Conservation (phyloP, 2,329 filamentous ascomycete species). For the Colletotrichum nymphaeae region DNA sequence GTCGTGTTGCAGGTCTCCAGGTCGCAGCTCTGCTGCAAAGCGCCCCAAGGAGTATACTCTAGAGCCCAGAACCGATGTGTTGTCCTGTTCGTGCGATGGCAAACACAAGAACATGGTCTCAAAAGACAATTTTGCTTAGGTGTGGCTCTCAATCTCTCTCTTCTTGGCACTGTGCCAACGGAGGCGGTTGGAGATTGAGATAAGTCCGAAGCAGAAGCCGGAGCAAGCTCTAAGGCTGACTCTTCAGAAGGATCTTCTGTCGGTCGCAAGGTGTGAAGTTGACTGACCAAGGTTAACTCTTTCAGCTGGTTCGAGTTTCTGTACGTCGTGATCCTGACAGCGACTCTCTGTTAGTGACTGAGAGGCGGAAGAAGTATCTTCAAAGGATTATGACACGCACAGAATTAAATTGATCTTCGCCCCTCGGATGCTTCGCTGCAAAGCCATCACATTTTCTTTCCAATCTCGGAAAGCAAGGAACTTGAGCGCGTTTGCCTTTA, state of each 20-base stretch:
- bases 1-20: not conserved
- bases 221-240: too few relatives aligned
- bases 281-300: not conserved
- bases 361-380: too few relatives aligned
- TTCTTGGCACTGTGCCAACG: not conserved
- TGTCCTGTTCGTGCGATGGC: not conserved
- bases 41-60: not conserved
- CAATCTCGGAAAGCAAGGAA: not conserved
- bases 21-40: not conserved
- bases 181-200: not conserved
- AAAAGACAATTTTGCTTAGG: not conserved
- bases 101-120: constrained; percentile 5
- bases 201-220: not conserved
- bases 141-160: not conserved
- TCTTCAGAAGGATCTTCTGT: not conserved
- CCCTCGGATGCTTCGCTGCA: not conserved
- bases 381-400: not conserved
- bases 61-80: constrained; percentile 17
- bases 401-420: constrained; percentile 7
- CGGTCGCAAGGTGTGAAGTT: not conserved
- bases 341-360: not conserved
- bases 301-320: not conserved
- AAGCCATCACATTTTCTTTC: not conserved
- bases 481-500: not conserved
- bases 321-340: not conserved